Percentiles rank a stretch among this genome's conserved stretches.
phyloP scores from a whole-genome alignment of 2,329 filamentous ascomycete species.

The Pyrenochaeta sp. region DNA sequence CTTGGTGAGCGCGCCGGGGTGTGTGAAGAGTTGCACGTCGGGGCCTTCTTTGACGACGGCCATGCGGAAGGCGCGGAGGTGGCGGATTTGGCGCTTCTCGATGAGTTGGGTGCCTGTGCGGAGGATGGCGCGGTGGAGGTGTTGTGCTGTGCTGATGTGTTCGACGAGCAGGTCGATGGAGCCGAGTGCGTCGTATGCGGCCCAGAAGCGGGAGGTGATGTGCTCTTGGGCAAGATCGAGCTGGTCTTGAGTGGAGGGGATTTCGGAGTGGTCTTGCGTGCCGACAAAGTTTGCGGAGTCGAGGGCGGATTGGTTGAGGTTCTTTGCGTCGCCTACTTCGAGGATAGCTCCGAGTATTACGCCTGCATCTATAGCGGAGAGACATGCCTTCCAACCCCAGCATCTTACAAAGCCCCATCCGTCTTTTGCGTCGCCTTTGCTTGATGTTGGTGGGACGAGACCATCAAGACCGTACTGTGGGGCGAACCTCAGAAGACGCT shows the following conservation, averaged over 20 bases:
- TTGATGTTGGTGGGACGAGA: conserved; percentile 75
- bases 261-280: conserved; percentile 36
- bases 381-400: conserved; percentile 96
- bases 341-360: conserved; percentile 90
- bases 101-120: conserved; percentile 90
- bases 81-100: conserved; percentile 91
- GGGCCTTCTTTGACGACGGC: conserved; percentile 95
- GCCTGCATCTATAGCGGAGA: conserved; percentile 93
- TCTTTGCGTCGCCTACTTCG: conserved; percentile 77
- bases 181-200: conserved; percentile 64
- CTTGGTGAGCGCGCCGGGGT: conserved; percentile 91
- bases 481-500: conserved; percentile 88
- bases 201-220: conserved; percentile 63
- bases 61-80: conserved; percentile 91
- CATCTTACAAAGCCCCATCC: conserved; percentile 97
- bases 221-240: conserved; percentile 52
- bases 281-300: conserved; percentile 40
- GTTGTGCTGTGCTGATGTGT: conserved; percentile 82
- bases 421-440: conserved; percentile 77
- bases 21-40: conserved; percentile 88
- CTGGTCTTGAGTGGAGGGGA: conserved; percentile 25
- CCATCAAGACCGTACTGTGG: conserved; percentile 93
- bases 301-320: conserved; percentile 39
- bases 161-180: conserved; percentile 74
- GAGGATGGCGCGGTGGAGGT: conserved; percentile 90